Conservation (phyloP, 1,284 basidiomycete genomes). For the Boletus holoroseus region DNA sequence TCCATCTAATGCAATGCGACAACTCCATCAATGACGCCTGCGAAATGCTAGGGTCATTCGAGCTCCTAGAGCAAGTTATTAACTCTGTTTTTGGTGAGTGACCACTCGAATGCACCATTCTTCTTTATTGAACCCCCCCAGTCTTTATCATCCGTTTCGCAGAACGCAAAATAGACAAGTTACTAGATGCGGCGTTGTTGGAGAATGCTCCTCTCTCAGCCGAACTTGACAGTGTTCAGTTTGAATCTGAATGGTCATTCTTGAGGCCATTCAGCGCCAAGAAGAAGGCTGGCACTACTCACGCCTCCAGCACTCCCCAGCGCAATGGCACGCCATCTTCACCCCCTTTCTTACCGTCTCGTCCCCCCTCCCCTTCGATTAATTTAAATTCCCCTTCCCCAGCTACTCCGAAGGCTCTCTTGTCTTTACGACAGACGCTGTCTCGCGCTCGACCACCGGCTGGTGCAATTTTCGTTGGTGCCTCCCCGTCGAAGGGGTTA, state of each 20-base stretch:
- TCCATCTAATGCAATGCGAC: slow-evolving; percentile 88
- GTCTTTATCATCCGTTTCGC: slow-evolving; percentile 94
- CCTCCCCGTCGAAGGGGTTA: slow-evolving; percentile 48
- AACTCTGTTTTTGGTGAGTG: slow-evolving; percentile 86
- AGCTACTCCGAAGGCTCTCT: slow-evolving; percentile 48
- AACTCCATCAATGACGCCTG: slow-evolving; percentile 68
- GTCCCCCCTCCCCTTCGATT: slow-evolving; percentile 46
- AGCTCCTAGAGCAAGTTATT: slow-evolving; percentile 80
- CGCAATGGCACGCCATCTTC: slow-evolving; percentile 36
- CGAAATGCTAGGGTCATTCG: slow-evolving; percentile 74
- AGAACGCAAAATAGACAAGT: slow-evolving; percentile 81
- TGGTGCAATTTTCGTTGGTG: slow-evolving; percentile 49
- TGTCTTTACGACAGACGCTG: slow-evolving; percentile 60
- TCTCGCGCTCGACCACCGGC: slow-evolving; percentile 45
- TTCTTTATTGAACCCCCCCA: slow-evolving; percentile 30
- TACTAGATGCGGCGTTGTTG: slow-evolving; percentile 80
- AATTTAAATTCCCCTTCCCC: slow-evolving; percentile 35
- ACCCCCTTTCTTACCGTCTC: slow-evolving; percentile 41
- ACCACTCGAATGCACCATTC: slow-evolving; percentile 1
- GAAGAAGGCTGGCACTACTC: slow-evolving; percentile 50
- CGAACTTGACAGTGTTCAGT: slow-evolving; percentile 79
- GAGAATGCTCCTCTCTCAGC: slow-evolving; percentile 79
- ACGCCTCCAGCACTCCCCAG: slow-evolving; percentile 32
- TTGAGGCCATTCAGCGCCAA: slow-evolving; percentile 69
- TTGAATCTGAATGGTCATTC: slow-evolving; percentile 95